Evolutionary conservation across 768 basidiomycete genomes (phyloP).

Genomic region (Lactifluus volemus): DNA sequence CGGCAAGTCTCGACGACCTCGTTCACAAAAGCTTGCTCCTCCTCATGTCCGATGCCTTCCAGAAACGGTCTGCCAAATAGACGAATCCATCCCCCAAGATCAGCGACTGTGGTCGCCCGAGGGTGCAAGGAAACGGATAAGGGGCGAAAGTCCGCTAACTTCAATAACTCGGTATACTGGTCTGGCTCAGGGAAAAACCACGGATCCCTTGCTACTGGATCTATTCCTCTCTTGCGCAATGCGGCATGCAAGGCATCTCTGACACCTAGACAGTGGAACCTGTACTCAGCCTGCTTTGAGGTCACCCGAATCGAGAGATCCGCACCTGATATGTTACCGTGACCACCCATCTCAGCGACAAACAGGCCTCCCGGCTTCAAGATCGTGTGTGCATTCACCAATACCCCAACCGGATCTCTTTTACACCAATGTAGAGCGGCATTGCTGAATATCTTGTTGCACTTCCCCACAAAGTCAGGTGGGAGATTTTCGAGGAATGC

Average conservation of each 20-base stretch:
- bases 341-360: conserved; percentile 71
- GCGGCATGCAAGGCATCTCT: conserved; percentile 48
- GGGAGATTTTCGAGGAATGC: conserved; percentile 18
- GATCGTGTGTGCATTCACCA: conserved; percentile 48
- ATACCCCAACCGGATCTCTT: conserved; percentile 53
- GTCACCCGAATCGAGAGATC: neutral
- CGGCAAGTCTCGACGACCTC: conserved; percentile 10
- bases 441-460: conserved; percentile 74
- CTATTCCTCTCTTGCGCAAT: conserved; percentile 41
- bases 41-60: conserved; percentile 3
- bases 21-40: neutral
- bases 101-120: conserved; percentile 7
- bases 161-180: conserved; percentile 37
- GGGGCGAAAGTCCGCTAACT: conserved; percentile 1
- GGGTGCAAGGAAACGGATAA: conserved; percentile 3
- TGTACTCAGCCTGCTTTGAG: neutral
- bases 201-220: conserved; percentile 58
- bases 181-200: conserved; percentile 78
- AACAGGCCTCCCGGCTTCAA: conserved; percentile 66
- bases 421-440: conserved; percentile 86
- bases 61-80: conserved; percentile 9
- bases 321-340: conserved; percentile 60
- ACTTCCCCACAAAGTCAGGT: conserved; percentile 31
- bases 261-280: conserved; percentile 42
- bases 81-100: conserved; percentile 15